These are phyloP conservation scores for Gossypium longicalyx DNA, from an alignment of 345 rosid species.

Conservation along the genomic window DNA sequence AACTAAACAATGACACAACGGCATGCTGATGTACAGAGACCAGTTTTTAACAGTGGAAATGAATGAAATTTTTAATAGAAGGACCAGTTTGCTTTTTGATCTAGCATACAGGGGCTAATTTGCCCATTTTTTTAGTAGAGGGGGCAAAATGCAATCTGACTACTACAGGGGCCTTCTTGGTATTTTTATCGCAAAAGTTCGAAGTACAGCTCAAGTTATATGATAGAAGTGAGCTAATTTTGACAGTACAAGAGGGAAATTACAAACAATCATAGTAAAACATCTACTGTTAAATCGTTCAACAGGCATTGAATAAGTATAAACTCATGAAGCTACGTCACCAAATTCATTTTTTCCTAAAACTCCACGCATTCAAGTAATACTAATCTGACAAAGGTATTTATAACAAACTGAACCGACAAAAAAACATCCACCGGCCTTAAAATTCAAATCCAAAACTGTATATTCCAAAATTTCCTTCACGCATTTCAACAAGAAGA, in stretches of 20 bases:
- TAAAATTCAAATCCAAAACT: neutral
- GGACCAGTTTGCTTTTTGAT: no score
- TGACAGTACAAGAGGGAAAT: neutral
- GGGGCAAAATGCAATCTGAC: no score
- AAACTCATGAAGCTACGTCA: neutral
- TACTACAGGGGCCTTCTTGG: no score
- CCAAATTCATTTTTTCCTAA: neutral
- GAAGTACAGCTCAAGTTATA: neutral
- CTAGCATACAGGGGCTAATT: no score
- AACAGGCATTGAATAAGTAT: neutral
- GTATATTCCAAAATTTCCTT: neutral
- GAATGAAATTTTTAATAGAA: no score
- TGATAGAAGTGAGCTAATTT: neutral
- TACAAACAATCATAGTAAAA: neutral
- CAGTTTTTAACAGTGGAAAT: no score
- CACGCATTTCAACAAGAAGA: neutral
- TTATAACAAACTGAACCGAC: neutral
- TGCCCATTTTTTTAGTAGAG: no score
- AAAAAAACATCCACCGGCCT: neutral
- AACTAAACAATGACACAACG: no score
- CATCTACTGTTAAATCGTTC: neutral
- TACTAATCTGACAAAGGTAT: neutral
- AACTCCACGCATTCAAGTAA: neutral
- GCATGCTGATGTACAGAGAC: no score
- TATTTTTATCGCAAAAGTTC: neutral